Percentiles rank a stretch among this genome's conserved stretches.
These are phyloP conservation scores for Nakazawaea wickerhamii DNA, from an alignment of 805 yeast genomes.

Conservation along the genomic window DNA sequence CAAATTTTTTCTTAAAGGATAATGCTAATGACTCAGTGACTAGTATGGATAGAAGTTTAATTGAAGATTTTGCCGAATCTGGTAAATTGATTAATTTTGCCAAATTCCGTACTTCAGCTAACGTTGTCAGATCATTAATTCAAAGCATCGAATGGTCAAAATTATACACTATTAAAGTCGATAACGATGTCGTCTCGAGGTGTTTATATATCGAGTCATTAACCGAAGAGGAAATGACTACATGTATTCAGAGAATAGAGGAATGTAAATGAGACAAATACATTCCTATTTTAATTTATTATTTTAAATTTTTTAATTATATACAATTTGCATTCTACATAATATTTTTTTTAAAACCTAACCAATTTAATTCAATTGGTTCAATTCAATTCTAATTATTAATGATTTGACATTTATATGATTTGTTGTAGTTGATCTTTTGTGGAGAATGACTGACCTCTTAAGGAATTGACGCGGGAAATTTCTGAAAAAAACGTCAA, in stretches of 20 bases:
- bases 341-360: no score
- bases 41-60: constrained; percentile 4
- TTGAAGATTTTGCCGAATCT: constrained; percentile 16
- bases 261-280: neutral
- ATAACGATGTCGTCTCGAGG: constrained; percentile 68
- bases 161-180: constrained; percentile 49
- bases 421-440: no score
- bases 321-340: no score
- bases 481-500: neutral
- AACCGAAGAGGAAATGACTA: constrained; percentile 64
- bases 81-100: constrained; percentile 64
- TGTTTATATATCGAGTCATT: constrained; percentile 77
- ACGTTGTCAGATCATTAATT: constrained; percentile 68
- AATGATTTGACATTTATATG: no score
- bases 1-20: constrained; percentile 34
- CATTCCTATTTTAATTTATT: neutral
- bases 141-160: constrained; percentile 84
- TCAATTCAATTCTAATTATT: neutral
- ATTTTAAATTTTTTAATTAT: neutral
- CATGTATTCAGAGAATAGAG: constrained; percentile 23
- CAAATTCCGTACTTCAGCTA: constrained; percentile 70
- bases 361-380: no score
- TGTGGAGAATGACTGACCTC: no score
- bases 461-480: no score
- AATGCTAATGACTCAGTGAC: constrained; percentile 12